A percentile compares a stretch with the other conserved stretches of the same genome.
phyloP scores from a whole-genome alignment of 768 basidiomycete genomes.

The Phanerodontia chrysosporium region DNA sequence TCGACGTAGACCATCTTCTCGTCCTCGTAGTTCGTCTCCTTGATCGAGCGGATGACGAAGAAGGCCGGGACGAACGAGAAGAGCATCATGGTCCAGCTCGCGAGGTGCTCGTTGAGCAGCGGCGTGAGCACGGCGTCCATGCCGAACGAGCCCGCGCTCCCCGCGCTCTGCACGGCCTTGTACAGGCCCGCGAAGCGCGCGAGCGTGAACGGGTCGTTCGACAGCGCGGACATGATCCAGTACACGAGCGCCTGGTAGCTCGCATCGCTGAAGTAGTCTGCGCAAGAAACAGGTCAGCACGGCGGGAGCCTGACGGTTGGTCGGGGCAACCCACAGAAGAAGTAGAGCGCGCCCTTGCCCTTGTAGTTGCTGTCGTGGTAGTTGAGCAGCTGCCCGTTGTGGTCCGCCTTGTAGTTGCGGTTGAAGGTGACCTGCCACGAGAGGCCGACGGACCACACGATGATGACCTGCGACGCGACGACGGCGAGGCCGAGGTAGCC shows the following conservation, averaged over 20 bases:
- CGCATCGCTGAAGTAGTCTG: constrained; percentile 36
- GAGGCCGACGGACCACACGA: constrained; percentile 36
- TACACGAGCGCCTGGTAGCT: constrained; percentile 34
- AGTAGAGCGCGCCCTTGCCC: constrained; percentile 28
- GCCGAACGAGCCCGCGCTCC: constrained; percentile 37
- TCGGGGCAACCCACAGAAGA: constrained; percentile 23
- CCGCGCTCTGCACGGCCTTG: constrained; percentile 36
- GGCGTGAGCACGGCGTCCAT: constrained; percentile 44
- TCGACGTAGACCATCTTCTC: constrained; percentile 29
- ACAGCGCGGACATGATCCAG: constrained; percentile 38
- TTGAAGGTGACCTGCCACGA: constrained; percentile 38
- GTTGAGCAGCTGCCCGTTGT: constrained; percentile 21
- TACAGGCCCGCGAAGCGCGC: constrained; percentile 42
- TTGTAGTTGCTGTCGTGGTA: constrained; percentile 29
- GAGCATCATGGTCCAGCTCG: constrained; percentile 32
- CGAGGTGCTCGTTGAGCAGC: constrained; percentile 38
- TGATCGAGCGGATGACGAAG: constrained; percentile 30
- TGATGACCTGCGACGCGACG: constrained; percentile 27
- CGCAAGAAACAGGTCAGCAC: not conserved
- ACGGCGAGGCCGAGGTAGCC: constrained; percentile 34
- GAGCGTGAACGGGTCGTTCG: constrained; percentile 43
- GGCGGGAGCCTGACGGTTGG: not conserved
- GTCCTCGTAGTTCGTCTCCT: constrained; percentile 35
- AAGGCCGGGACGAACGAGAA: constrained; percentile 31
- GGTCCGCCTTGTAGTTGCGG: constrained; percentile 17